A percentile compares a stretch with the other conserved stretches of the same genome.
phyloP scores from a whole-genome alignment of 1,139 yeast species.

The Torulaspora globosa region DNA sequence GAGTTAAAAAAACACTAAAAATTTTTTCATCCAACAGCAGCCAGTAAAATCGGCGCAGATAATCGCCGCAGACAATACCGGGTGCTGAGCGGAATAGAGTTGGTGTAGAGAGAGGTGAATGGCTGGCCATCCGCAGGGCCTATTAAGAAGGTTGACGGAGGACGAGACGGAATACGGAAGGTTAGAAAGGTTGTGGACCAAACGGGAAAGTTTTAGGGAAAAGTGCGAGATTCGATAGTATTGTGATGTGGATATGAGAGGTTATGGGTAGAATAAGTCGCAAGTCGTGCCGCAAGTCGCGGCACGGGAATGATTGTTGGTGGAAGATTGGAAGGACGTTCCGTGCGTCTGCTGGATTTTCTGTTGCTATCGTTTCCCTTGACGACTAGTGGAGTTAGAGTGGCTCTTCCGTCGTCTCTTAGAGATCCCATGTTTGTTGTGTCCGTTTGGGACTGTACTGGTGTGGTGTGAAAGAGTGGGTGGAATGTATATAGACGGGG shows the following conservation, averaged over 20 bases:
- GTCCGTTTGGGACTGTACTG: background rate
- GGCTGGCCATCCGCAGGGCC: background rate
- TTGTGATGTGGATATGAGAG: background rate
- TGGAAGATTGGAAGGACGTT: background rate
- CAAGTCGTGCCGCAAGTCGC: background rate
- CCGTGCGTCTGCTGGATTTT: constrained; percentile 2
- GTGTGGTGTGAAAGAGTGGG: background rate
- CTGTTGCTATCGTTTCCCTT: constrained; percentile 4
- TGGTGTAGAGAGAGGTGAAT: background rate
- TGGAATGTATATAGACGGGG: background rate
- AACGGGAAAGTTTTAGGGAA: background rate
- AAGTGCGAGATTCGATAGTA: background rate
- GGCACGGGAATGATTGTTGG: background rate
- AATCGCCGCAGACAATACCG: no score
- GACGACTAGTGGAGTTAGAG: constrained; percentile 3
- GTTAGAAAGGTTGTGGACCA: background rate
- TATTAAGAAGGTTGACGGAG: background rate
- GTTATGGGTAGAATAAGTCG: background rate
- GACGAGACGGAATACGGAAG: background rate
- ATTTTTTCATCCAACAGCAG: background rate
- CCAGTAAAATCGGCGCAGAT: background rate
- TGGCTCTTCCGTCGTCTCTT: background rate
- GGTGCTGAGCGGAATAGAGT: no score
- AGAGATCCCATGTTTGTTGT: background rate
- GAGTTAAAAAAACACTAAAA: background rate